A percentile compares a stretch with the other conserved stretches of the same genome.
These are phyloP conservation scores for Magnolia changhungtana DNA, from an alignment of 164 flowering plant genomes.

Conservation along the genomic window DNA sequence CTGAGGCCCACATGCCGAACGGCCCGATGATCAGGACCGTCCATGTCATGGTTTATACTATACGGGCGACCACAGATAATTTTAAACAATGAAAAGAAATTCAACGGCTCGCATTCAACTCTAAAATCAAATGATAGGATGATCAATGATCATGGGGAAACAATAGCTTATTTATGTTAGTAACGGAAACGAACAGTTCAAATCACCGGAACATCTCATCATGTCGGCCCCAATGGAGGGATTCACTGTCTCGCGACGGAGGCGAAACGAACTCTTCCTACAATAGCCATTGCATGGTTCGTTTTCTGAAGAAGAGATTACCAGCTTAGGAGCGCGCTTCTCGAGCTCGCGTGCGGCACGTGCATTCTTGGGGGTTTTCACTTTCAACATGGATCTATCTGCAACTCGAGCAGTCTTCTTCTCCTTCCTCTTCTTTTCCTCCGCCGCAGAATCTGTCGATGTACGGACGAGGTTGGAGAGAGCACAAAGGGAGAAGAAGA, in stretches of 20 bases:
- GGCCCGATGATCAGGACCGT: not conserved
- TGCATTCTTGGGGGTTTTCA: slow-evolving; percentile 32
- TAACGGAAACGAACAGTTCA: not conserved
- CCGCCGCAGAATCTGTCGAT: no score
- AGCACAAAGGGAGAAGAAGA: no score
- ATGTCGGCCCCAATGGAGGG: not conserved
- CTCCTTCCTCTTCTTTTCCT: no score
- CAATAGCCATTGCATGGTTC: not conserved
- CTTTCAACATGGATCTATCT: slow-evolving; percentile 27
- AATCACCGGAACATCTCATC: not conserved
- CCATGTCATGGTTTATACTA: not conserved
- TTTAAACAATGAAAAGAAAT: not conserved
- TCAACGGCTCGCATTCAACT: not conserved
- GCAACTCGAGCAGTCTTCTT: not conserved
- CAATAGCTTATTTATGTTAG: not conserved
- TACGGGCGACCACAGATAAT: not conserved
- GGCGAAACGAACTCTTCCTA: not conserved
- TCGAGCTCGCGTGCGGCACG: slow-evolving; percentile 43
- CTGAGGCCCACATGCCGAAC: no score
- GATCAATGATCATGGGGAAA: no score
- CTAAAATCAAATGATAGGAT: not conserved
- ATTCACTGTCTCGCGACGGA: no score
- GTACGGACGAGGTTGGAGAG: no score
- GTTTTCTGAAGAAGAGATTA: slow-evolving; percentile 13
- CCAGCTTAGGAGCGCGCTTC: slow-evolving; percentile 54